Base-by-base conservation (phyloP, 108 stramenopile genomes). In the Nitzschia sp. region DNA sequence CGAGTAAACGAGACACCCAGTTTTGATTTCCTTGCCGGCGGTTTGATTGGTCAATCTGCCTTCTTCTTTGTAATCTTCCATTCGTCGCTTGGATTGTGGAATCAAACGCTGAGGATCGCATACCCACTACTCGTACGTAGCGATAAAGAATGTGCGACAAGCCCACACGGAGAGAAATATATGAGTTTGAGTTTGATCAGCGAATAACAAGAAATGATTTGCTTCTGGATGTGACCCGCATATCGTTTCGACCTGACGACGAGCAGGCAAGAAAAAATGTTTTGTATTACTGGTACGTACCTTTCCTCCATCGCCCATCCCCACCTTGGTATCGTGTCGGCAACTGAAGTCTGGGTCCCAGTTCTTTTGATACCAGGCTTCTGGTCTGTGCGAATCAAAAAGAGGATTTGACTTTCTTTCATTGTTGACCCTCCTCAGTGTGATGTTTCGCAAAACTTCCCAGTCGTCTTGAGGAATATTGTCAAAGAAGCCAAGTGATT, bases 281-380 rank as follows among this genome's bases (percentile, higher is more conserved):
- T n/a, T n/a, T n/a, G n/a, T n/a, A n/a, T n/a, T n/a, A n/a, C n/a
- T n/a, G n/a, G 58, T 1, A 63, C 70, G 28, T 77, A 58, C 71
- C 71, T 23, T 53, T 33, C 9, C 68, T 53, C 22, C 78, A 59
- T 26, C 68, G 35, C 44, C 72, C 2, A 48, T 19, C 3, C 63
- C 63, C 22, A 34, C 47, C 9, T 38, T 46, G 59, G 21, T 45
- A 41, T 71, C 70, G 33, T 75, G 65, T 11, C 26, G 47, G 64
- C 81, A 82, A 11, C 41, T 65, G 55, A 82, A 79, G 33, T 79
- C 59, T 16, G 81, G 77, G 9, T 82, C 81, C 26, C 53, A 79
- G 22, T 79, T 75, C 27, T 63, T 64, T 23, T 66, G 60, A 50
- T 70, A 78, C 65, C 65, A 73, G 11, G 16, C 5, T 13, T 19